Percentiles rank a stretch among this genome's conserved stretches.
Evolutionary conservation across 1,139 yeast genomes (phyloP).

Genomic region (Protomyces inouyei): DNA sequence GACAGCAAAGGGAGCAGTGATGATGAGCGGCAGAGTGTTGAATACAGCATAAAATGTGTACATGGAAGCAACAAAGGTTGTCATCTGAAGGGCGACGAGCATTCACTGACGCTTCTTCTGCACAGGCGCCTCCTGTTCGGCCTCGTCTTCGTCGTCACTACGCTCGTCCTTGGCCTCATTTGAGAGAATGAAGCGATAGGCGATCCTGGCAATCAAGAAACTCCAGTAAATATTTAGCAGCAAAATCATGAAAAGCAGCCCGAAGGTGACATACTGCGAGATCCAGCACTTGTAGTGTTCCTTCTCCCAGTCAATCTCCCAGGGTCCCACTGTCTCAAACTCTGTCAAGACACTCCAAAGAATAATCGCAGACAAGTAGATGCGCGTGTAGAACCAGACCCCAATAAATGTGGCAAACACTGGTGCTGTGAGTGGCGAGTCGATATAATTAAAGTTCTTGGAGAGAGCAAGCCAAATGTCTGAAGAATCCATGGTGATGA

Average conservation of each 20-base stretch:
- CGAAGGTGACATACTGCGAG: slow-evolving; percentile 82
- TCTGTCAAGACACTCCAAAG: slow-evolving; percentile 87
- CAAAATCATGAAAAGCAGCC: slow-evolving; percentile 72
- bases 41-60: too few species aligned
- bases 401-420: slow-evolving; percentile 62
- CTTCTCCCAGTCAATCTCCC: slow-evolving; percentile 70
- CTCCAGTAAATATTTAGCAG: slow-evolving; percentile 85
- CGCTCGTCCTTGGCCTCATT: slow-evolving; percentile 74
- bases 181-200: slow-evolving; percentile 56
- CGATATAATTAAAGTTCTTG: slow-evolving; percentile 76
- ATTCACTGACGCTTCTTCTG: slow-evolving; percentile 1
- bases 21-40: too few species aligned
- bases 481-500: slow-evolving; percentile 91
- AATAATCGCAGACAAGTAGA: slow-evolving; percentile 70
- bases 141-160: slow-evolving; percentile 74
- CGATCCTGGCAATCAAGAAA: slow-evolving; percentile 69
- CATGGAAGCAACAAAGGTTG: too few species aligned
- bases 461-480: slow-evolving; percentile 83
- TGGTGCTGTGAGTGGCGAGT: slow-evolving; percentile 59
- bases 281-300: slow-evolving; percentile 96
- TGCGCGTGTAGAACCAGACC: slow-evolving; percentile 85
- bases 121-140: background rate
- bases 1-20: too few species aligned
- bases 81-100: background rate
- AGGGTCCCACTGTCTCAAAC: slow-evolving; percentile 52